A percentile compares a stretch with the other conserved stretches of the same genome.
These are phyloP conservation scores for Craspedostauros australis DNA, from an alignment of 108 stramenopile genomes.

Conservation along the genomic window DNA sequence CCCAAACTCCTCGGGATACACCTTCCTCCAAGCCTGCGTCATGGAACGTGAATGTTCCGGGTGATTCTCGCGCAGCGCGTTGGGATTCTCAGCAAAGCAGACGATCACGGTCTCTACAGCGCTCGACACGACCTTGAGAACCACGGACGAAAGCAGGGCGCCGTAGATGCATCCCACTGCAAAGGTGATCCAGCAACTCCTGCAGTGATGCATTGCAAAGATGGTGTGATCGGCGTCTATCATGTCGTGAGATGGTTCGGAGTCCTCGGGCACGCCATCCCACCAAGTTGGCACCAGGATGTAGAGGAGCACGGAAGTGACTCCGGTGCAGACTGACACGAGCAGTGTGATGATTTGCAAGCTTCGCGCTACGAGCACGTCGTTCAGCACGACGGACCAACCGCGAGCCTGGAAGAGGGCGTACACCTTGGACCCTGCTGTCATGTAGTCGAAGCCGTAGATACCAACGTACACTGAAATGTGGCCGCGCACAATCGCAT, in stretches of 20 bases:
- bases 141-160: slow-evolving; percentile 31
- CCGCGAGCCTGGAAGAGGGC: slow-evolving; percentile 49
- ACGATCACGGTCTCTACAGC: slow-evolving; percentile 81
- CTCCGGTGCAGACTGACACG: slow-evolving; percentile 50
- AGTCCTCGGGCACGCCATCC: background rate
- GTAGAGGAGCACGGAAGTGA: slow-evolving; percentile 18
- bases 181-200: slow-evolving; percentile 4
- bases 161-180: slow-evolving; percentile 16
- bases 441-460: slow-evolving; percentile 70
- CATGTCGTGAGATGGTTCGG: too few relatives aligned
- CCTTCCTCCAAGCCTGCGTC: slow-evolving; percentile 53
- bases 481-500: background rate
- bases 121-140: slow-evolving; percentile 52
- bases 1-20: slow-evolving; percentile 62
- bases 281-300: slow-evolving; percentile 5
- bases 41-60: slow-evolving; percentile 53
- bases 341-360: slow-evolving; percentile 38
- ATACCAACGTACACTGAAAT: slow-evolving; percentile 52
- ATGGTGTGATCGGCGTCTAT: background rate
- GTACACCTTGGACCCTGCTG: slow-evolving; percentile 56
- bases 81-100: slow-evolving; percentile 78
- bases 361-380: slow-evolving; percentile 43
- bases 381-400: slow-evolving; percentile 60
- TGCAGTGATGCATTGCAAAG: background rate
- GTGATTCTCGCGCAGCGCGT: slow-evolving; percentile 50